Percentiles rank a stretch among this genome's conserved stretches.
Conservation (phyloP, 306 rosid species). For the Gillenia trifoliata region DNA sequence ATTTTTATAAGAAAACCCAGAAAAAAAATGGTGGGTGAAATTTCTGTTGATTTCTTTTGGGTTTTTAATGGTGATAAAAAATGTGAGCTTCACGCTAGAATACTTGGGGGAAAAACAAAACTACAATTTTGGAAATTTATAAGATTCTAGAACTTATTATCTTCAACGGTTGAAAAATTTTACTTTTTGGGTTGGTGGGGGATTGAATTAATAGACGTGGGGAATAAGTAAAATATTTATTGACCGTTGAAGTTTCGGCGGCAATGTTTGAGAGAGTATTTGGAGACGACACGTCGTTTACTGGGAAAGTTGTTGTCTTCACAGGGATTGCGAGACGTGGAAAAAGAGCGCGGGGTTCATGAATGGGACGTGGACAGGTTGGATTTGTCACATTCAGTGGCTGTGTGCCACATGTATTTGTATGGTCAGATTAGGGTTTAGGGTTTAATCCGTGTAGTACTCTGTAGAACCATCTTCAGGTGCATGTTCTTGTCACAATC, state of each 20-base stretch:
- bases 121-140: neutral
- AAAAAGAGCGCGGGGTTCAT: neutral
- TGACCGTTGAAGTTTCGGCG: neutral
- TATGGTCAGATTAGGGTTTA: no score
- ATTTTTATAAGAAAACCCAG: neutral
- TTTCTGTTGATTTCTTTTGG: neutral
- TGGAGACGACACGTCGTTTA: neutral
- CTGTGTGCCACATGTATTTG: no score
- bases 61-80: neutral
- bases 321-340: neutral
- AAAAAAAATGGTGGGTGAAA: slow-evolving; percentile 1
- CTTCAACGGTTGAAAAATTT: neutral
- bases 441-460: no score
- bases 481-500: no score
- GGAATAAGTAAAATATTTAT: neutral
- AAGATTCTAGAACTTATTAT: neutral
- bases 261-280: neutral
- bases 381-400: neutral
- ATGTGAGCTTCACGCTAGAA: neutral
- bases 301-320: neutral
- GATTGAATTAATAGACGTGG: neutral
- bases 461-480: no score
- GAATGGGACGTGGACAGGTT: neutral
- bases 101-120: slow-evolving; percentile 6
- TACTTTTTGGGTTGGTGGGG: neutral